Percentiles rank a stretch among this genome's conserved stretches.
These are phyloP conservation scores for Fusarium longipes DNA, from an alignment of 2,329 filamentous ascomycete species.

Conservation along the genomic window DNA sequence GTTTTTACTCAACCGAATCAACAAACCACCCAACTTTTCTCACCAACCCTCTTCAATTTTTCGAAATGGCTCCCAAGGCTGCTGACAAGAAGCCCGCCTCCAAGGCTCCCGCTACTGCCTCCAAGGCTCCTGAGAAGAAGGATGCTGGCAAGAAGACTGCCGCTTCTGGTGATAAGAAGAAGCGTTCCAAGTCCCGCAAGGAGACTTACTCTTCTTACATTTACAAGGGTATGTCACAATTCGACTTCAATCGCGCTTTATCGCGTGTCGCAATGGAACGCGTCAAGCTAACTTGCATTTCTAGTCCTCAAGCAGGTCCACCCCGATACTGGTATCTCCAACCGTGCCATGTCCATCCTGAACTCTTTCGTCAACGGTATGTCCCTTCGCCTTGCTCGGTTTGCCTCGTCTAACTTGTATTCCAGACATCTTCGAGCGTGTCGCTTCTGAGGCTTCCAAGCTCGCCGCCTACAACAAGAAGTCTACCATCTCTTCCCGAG, in stretches of 20 bases:
- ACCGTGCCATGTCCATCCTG: conserved; percentile 99
- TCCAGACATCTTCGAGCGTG: conserved; percentile 97
- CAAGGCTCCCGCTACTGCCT: conserved; percentile 87
- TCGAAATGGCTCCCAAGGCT: conserved; percentile 92
- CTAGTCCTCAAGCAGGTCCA: conserved; percentile 99
- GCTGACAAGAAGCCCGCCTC: conserved; percentile 99
- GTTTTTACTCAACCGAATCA: conserved; percentile 30
- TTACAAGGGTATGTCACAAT: conserved; percentile 86
- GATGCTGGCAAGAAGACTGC: conserved; percentile 99
- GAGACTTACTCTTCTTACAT: conserved; percentile 99
- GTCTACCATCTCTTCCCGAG: conserved; percentile 98
- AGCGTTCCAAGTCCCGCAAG: conserved; percentile 99
- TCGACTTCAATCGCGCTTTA: conserved; percentile 10
- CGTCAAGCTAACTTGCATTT: conserved; percentile 42
- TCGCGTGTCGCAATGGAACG: conserved; percentile 9
- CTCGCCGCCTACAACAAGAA: conserved; percentile 99
- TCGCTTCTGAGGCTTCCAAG: conserved; percentile 98
- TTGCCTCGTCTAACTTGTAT: conserved; percentile 3
- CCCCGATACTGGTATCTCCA: conserved; percentile 99
- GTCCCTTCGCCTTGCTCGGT: conserved; percentile 46
- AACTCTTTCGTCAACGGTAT: conserved; percentile 99
- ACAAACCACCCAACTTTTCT: conserved; percentile 15
- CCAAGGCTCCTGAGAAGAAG: conserved; percentile 90
- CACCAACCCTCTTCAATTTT: conserved; percentile 29
- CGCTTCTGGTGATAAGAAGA: conserved; percentile 98